phyloP scores from a whole-genome alignment of 75 land plant species.

The Pinus albicaulis region DNA sequence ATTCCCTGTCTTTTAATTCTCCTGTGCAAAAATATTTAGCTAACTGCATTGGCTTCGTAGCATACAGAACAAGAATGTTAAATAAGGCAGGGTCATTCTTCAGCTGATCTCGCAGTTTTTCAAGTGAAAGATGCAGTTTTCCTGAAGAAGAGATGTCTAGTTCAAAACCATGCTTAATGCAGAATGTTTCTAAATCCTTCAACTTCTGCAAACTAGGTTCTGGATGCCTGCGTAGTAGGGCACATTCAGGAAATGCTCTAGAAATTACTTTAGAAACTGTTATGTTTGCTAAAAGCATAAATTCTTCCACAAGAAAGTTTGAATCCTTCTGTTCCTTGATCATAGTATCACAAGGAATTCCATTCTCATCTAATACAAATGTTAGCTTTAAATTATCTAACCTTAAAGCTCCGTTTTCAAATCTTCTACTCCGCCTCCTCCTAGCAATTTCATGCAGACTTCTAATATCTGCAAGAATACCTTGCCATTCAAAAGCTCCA shows the following conservation, averaged over 20 bases:
- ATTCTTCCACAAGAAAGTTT: constrained; percentile 81
- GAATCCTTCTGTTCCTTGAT: constrained; percentile 54
- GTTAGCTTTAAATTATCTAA: constrained; percentile 59
- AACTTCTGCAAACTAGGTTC: constrained; percentile 80
- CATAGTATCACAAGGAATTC: constrained; percentile 66
- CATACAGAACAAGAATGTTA: constrained; percentile 73
- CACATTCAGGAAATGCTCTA: constrained; percentile 77
- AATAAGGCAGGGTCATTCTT: constrained; percentile 71
- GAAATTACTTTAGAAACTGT: constrained; percentile 82
- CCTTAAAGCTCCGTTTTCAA: constrained; percentile 70
- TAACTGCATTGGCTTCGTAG: constrained; percentile 84
- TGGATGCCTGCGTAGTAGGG: constrained; percentile 83
- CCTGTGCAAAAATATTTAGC: constrained; percentile 88
- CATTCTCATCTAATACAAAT: constrained; percentile 74
- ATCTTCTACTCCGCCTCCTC: constrained; percentile 49
- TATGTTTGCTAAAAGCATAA: constrained; percentile 92
- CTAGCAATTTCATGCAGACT: constrained; percentile 61
- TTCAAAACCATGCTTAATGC: constrained; percentile 67
- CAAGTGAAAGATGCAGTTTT: constrained; percentile 59
- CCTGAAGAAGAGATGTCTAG: constrained; percentile 71
- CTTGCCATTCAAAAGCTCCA: constrained; percentile 61
- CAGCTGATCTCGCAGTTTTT: constrained; percentile 53
- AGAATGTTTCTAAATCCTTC: constrained; percentile 78
- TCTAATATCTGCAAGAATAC: constrained; percentile 53
- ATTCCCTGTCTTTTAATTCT: constrained; percentile 39